A percentile compares a stretch with the other conserved stretches of the same genome.
phyloP scores from a whole-genome alignment of 805 yeast genomes.

The Candida krabiensis region DNA sequence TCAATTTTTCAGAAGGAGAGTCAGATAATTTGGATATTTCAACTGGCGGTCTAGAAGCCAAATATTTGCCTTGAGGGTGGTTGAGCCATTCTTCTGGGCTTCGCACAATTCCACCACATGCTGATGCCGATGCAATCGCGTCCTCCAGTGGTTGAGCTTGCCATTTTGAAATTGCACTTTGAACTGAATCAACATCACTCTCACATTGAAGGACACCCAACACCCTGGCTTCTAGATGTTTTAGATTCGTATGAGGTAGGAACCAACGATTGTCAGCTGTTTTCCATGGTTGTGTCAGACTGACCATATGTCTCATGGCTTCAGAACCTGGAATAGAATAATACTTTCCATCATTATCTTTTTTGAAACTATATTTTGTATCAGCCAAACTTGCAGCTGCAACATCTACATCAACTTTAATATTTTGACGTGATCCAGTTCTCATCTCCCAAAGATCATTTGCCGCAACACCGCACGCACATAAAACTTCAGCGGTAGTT shows the following conservation, averaged over 20 bases:
- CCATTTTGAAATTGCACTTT: neutral
- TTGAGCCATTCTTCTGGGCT: conserved; percentile 1
- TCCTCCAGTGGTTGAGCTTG: conserved; percentile 1
- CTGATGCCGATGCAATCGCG: conserved; percentile 1
- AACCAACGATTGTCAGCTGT: conserved; percentile 1
- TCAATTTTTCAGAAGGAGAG: neutral
- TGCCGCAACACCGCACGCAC: conserved; percentile 19
- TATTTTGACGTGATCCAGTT: conserved; percentile 26
- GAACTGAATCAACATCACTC: conserved; percentile 2
- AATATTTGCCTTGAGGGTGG: conserved; percentile 1
- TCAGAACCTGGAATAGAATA: conserved; percentile 3
- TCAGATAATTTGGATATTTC: conserved; percentile 1
- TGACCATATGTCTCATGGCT: conserved; percentile 4
- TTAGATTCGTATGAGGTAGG: conserved; percentile 1
- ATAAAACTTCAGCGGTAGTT: conserved; percentile 5
- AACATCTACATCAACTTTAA: conserved; percentile 1
- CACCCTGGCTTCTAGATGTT: conserved; percentile 1
- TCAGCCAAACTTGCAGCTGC: conserved; percentile 3
- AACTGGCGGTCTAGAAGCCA: conserved; percentile 2
- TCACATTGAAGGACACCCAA: neutral
- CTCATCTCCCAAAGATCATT: conserved; percentile 35
- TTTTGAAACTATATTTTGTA: conserved; percentile 1
- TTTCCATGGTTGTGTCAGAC: conserved; percentile 2
- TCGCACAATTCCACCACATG: conserved; percentile 1
- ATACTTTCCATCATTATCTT: conserved; percentile 1